phyloP scores from a whole-genome alignment of 139 green algal genomes.

The Coccomyxa sp. region DNA sequence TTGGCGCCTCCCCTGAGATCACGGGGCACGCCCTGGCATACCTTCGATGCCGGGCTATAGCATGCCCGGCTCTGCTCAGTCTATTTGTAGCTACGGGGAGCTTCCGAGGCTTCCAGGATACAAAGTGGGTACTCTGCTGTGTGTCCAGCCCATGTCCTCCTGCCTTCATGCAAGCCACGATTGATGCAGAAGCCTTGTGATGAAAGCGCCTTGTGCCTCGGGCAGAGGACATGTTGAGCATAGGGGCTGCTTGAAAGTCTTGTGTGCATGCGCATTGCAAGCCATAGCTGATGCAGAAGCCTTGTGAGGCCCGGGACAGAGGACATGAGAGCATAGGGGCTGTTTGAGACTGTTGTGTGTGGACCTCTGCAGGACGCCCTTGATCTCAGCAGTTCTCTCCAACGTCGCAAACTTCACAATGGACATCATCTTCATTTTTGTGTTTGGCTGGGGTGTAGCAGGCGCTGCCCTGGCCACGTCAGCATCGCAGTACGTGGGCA shows the following conservation, averaged over 20 bases:
- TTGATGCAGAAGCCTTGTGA: too few species aligned
- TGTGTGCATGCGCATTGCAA: not conserved
- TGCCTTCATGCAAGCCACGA: not conserved
- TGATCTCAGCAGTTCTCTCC: conserved; percentile 15
- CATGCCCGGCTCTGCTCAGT: conserved; percentile 8
- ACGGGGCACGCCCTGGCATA: conserved; percentile 12
- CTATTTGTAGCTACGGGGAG: conserved; percentile 24
- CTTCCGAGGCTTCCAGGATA: conserved; percentile 26
- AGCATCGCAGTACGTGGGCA: conserved; percentile 12
- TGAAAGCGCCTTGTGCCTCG: too few species aligned
- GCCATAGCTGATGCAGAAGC: too few species aligned
- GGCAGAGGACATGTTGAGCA: too few species aligned
- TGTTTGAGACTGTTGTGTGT: too few species aligned
- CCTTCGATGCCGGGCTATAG: conserved; percentile 21
- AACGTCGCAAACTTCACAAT: conserved; percentile 19
- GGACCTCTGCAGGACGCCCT: conserved; percentile 11
- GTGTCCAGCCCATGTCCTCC: not conserved
- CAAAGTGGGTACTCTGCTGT: conserved; percentile 12
- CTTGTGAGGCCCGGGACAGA: too few species aligned
- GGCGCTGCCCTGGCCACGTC: conserved; percentile 20
- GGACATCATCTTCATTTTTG: conserved; percentile 25
- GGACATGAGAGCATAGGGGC: too few species aligned
- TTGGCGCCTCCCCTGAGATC: conserved; percentile 5
- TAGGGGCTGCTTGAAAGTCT: too few species aligned
- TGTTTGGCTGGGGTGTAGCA: conserved; percentile 19